Base-by-base conservation (phyloP, 2,329 filamentous ascomycete genomes). In the Berkeleyomyces basicola region DNA sequence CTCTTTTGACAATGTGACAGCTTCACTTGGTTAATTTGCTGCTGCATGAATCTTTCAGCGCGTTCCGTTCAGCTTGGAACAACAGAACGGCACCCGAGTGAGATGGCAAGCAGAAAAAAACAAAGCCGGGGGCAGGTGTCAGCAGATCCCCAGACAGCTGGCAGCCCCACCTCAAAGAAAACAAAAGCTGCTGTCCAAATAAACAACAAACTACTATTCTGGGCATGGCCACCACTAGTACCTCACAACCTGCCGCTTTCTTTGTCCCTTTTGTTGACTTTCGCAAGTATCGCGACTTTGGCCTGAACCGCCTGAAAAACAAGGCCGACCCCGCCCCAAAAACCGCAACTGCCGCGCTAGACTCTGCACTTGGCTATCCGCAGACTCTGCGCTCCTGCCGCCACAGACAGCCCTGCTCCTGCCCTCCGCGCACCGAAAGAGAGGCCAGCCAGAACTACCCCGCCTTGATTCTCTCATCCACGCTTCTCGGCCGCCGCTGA, bases 91-190 rank as follows among this genome's bases (percentile, higher is more conserved):
- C 23, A 23, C 23, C 10, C 10, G 16, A 46, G 16, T 3, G 5
- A 46, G 43, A 11, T 46, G 43, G 4, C 14, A 46, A 46, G 43
- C 31, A 59, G 31, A 23, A 59, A 23, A 59, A 40, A 59, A 36
- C 2, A 40, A 33, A 46, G 31, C 39, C 36, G 49, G 0, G 49
- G 39, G 4, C 16, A 43, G 60, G 49, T 57, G 60, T 37, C 31
- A n/a, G 14, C 4, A 2, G 3, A 14, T 4, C 1, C 10, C 2
- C 2, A 33, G 33, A 3, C 60, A 62, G 60, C 47, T 60, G 63
- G 31, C 47, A 37, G 51, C 51, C 51, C 51, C 51, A 55, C 51
- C 10, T 4, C 37, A 67, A 67, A 68, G 61, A 72, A 74, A 71
- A 71, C 72, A 74, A 65, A 65, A 62, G 63, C 62, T 64, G 60